These are phyloP conservation scores for Cyclotella cryptica DNA, from an alignment of 108 stramenopile genomes.

Conservation along the genomic window DNA sequence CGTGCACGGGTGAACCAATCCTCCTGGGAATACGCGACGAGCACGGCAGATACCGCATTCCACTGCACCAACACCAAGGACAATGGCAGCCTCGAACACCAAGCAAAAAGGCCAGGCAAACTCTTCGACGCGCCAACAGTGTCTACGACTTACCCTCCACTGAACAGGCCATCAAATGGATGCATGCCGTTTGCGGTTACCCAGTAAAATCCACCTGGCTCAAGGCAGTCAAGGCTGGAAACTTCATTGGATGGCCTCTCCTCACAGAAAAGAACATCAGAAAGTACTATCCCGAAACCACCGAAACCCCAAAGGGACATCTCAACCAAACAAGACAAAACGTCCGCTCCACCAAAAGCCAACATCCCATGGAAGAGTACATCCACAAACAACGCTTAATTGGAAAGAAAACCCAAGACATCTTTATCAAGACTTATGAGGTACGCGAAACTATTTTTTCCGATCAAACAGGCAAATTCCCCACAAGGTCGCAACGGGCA, in stretches of 20 bases:
- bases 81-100: slow-evolving; percentile 3
- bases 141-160: too few species aligned
- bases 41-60: not conserved
- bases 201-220: not conserved
- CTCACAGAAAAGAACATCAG: not conserved
- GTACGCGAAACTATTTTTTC: not conserved
- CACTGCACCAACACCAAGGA: not conserved
- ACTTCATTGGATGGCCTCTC: not conserved
- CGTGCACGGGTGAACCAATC: not conserved
- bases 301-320: slow-evolving; percentile 1
- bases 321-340: not conserved
- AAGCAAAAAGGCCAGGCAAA: not conserved
- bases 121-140: not conserved
- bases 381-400: not conserved
- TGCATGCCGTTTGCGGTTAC: too few species aligned
- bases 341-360: not conserved
- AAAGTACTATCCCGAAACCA: slow-evolving; percentile 6
- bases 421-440: not conserved
- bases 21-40: not conserved
- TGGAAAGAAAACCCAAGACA: not conserved
- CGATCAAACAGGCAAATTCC: slow-evolving; percentile 2
- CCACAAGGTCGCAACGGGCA: not conserved
- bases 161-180: too few species aligned
- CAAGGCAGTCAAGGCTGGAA: not conserved
- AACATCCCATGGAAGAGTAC: not conserved